Percentiles rank a stretch among this genome's conserved stretches.
Conservation (phyloP, 2,329 filamentous ascomycete species). For the Diplodia sapinea region DNA sequence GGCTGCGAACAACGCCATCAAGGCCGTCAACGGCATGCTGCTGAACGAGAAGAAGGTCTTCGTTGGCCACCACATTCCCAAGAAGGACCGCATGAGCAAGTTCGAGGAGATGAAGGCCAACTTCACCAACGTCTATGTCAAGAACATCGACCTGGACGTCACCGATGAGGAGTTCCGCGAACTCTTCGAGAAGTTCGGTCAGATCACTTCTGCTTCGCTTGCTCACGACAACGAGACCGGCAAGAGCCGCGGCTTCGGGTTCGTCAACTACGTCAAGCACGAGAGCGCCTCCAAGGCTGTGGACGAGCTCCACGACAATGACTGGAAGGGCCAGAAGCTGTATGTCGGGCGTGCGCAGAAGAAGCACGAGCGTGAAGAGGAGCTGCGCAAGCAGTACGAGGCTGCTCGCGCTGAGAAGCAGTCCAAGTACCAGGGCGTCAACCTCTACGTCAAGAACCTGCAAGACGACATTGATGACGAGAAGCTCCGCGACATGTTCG, state of each 20-base stretch:
- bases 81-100: constrained; percentile 99
- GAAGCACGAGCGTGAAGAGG: constrained; percentile 99
- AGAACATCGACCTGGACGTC: constrained; percentile 88
- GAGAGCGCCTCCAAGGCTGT: constrained; percentile 85
- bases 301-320: constrained; percentile 87
- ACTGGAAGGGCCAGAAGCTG: constrained; percentile 92
- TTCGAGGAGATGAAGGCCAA: constrained; percentile 99
- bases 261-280: constrained; percentile 94
- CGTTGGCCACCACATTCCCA: constrained; percentile 98
- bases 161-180: constrained; percentile 93
- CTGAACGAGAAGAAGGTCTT: constrained; percentile 99
- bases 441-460: constrained; percentile 99
- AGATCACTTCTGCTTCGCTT: constrained; percentile 94
- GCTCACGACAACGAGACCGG: constrained; percentile 82
- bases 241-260: constrained; percentile 94
- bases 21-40: constrained; percentile 99
- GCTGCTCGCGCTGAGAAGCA: constrained; percentile 97
- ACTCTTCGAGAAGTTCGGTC: constrained; percentile 88
- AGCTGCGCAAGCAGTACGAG: constrained; percentile 98
- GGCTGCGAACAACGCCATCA: constrained; percentile 95
- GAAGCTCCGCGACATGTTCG: constrained; percentile 92
- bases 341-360: constrained; percentile 99
- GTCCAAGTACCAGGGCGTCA: constrained; percentile 98
- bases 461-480: constrained; percentile 97
- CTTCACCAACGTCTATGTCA: constrained; percentile 99